phyloP scores from a whole-genome alignment of 2,329 filamentous ascomycete genomes.

The Ophiostoma perfectum region DNA sequence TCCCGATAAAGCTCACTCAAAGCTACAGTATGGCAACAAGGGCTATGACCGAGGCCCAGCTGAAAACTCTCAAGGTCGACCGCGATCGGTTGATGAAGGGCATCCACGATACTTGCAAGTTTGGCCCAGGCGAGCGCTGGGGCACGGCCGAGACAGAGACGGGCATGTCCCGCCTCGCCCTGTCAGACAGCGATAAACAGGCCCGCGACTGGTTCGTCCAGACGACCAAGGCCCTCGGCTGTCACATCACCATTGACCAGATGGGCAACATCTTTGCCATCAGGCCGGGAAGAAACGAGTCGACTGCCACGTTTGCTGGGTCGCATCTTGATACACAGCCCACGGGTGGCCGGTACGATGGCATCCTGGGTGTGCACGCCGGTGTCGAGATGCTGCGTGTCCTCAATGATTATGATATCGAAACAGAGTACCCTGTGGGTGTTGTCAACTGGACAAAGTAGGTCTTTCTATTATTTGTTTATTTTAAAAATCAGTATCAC shows the following conservation, averaged over 20 bases:
- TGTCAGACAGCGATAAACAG: conserved; percentile 65
- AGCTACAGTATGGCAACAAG: conserved; percentile 15
- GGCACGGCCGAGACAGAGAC: conserved; percentile 58
- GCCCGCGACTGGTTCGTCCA: conserved; percentile 71
- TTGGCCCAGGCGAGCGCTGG: conserved; percentile 52
- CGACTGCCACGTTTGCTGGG: conserved; percentile 62
- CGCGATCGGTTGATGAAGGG: conserved; percentile 22
- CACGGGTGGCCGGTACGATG: conserved; percentile 64
- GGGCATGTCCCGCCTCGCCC: conserved; percentile 69
- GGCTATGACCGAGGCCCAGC: conserved; percentile 19
- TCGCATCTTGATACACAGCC: conserved; percentile 64
- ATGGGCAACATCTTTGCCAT: conserved; percentile 84
- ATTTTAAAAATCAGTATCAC: no score
- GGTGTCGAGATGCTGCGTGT: conserved; percentile 67
- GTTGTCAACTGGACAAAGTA: conserved; percentile 75
- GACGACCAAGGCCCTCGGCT: conserved; percentile 58
- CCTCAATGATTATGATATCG: conserved; percentile 62
- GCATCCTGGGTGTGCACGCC: conserved; percentile 67
- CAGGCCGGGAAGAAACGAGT: conserved; percentile 54
- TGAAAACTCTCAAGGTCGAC: conserved; percentile 21
- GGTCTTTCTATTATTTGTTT: conserved; percentile 18
- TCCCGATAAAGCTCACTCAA: not conserved
- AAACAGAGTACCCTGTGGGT: conserved; percentile 66
- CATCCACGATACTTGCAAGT: conserved; percentile 25
- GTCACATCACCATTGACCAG: conserved; percentile 60